phyloP scores from a whole-genome alignment of 2,329 filamentous ascomycete species.

The Penicillium sp. region DNA sequence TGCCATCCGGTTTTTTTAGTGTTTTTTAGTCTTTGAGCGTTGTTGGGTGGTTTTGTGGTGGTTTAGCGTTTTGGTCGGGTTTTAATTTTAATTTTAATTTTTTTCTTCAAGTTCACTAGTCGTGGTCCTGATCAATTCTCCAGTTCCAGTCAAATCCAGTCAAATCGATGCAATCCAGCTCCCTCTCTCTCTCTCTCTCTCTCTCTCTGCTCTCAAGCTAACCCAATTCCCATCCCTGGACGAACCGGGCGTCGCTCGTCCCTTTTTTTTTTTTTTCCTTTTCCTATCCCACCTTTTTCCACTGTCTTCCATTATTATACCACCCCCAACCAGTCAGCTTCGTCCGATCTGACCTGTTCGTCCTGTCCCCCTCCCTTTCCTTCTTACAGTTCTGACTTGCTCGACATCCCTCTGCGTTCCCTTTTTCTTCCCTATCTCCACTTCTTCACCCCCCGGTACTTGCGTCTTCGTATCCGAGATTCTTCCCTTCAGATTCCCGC shows the following conservation, averaged over 20 bases:
- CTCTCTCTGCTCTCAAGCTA: not conserved
- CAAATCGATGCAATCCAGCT: not conserved
- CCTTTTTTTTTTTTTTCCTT: constrained; percentile 5
- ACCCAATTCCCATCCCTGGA: constrained; percentile 7
- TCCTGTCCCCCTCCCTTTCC: not conserved
- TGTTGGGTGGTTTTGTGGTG: not conserved
- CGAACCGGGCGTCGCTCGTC: not conserved
- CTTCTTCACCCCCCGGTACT: constrained; percentile 10
- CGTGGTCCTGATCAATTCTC: too few relatives aligned
- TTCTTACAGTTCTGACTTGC: not conserved
- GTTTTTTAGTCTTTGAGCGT: constrained; percentile 9
- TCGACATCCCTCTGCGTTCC: not conserved
- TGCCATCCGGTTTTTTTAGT: constrained; percentile 24
- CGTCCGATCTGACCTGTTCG: constrained; percentile 15
- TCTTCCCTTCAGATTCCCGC: constrained; percentile 28
- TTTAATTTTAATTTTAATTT: not conserved
- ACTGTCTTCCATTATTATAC: not conserved
- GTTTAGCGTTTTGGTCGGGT: not conserved
- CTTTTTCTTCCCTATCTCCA: constrained; percentile 7
- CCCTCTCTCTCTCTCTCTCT: not conserved
- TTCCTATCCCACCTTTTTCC: constrained; percentile 5
- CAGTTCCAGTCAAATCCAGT: not conserved
- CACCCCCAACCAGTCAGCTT: constrained; percentile 7
- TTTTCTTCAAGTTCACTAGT: not conserved
- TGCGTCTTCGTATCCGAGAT: constrained; percentile 21